phyloP scores from a whole-genome alignment of 2,329 filamentous ascomycete genomes.

The Xylaria sp. region DNA sequence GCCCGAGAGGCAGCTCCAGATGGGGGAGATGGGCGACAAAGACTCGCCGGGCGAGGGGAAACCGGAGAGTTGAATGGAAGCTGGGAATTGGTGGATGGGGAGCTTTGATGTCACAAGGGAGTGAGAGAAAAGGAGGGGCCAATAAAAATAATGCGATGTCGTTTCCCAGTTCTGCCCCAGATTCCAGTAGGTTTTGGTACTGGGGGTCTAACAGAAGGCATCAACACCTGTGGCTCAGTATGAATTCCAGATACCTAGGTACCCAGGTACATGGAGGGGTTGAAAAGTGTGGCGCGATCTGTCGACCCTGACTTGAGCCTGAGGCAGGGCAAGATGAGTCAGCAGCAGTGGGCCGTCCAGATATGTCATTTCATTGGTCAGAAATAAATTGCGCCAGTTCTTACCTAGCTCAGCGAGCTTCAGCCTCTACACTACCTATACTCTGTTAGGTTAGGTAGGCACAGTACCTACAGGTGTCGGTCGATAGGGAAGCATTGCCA shows the following conservation, averaged over 20 bases:
- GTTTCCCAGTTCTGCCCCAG: conserved; percentile 17
- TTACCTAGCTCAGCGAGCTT: not conserved
- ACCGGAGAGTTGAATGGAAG: not conserved
- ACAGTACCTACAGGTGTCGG: not conserved
- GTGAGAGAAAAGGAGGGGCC: conserved; percentile 43
- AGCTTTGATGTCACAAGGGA: conserved; percentile 22
- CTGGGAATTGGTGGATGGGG: conserved; percentile 12
- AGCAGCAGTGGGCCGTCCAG: not conserved
- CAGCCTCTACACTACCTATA: not conserved
- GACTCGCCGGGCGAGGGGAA: conserved; percentile 23
- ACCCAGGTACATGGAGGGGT: conserved; percentile 12
- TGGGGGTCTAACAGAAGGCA: not conserved
- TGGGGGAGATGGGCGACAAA: conserved; percentile 29
- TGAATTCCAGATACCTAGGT: not conserved
- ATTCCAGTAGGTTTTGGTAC: not conserved
- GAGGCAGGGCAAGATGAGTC: not conserved
- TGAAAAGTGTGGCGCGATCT: conserved; percentile 29
- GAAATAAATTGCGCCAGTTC: not conserved
- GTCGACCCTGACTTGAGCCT: not conserved
- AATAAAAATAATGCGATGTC: conserved; percentile 40
- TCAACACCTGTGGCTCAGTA: conserved; percentile 17
- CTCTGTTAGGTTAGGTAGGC: not conserved
- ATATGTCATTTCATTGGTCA: not conserved
- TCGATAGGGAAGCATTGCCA: conserved; percentile 36
- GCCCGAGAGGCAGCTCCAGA: not conserved